Conservation (phyloP, 1,139 yeast species). For the Pneumocystis murina region DNA sequence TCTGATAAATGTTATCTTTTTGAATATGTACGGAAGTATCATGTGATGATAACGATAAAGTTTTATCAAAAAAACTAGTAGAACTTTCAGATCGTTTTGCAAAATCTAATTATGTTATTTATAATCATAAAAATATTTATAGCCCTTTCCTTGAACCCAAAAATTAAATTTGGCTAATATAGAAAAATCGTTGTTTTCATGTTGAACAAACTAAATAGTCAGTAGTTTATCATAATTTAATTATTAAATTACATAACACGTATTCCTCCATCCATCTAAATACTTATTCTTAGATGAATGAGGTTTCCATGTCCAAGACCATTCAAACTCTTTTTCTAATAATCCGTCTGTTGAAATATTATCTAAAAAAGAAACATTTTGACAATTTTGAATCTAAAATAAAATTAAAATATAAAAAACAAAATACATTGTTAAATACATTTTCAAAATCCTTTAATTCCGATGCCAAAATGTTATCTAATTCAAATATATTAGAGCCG, state of each 20-base stretch:
- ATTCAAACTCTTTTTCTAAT: constrained; percentile 18
- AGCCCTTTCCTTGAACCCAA: constrained; percentile 18
- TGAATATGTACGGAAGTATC: not conserved
- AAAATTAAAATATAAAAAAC: not conserved
- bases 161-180: constrained; percentile 24
- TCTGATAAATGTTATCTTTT: not conserved
- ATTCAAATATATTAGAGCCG: not conserved
- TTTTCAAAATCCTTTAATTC: not conserved
- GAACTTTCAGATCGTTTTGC: not conserved
- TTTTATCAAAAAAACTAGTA: not conserved
- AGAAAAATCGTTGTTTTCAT: constrained; percentile 26
- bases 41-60: not conserved
- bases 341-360: constrained; percentile 18
- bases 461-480: not conserved
- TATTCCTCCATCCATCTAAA: constrained; percentile 17
- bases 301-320: constrained; percentile 22
- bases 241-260: constrained; percentile 12
- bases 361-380: constrained; percentile 27
- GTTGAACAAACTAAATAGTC: constrained; percentile 24
- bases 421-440: not conserved
- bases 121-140: not conserved
- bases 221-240: not conserved
- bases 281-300: constrained; percentile 12
- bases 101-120: not conserved
- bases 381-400: constrained; percentile 24